Evolutionary conservation across 2,329 filamentous ascomycete genomes (phyloP).

Genomic region (Claviceps monticola): DNA sequence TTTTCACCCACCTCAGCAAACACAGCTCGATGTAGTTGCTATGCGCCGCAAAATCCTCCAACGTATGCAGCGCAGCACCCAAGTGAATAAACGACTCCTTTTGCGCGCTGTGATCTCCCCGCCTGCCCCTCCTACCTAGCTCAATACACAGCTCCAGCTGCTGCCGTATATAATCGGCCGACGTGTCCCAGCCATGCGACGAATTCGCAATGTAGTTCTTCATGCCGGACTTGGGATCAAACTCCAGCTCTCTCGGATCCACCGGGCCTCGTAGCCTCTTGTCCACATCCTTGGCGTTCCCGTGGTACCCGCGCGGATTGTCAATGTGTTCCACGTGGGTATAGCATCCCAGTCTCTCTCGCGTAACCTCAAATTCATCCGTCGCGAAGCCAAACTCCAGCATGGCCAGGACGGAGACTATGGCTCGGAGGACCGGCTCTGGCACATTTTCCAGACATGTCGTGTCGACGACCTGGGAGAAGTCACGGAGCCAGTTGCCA

Average conservation of each 20-base stretch:
- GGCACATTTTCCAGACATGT: slow-evolving; percentile 18
- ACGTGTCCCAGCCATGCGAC: slow-evolving; percentile 66
- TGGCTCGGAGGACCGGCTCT: slow-evolving; percentile 15
- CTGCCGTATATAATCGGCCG: slow-evolving; percentile 62
- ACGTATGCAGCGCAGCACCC: slow-evolving; percentile 56
- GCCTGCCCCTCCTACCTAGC: slow-evolving; percentile 51
- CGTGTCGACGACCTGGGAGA: slow-evolving; percentile 65
- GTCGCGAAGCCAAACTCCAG: slow-evolving; percentile 50
- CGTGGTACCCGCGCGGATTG: slow-evolving; percentile 67
- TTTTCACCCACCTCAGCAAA: slow-evolving; percentile 50
- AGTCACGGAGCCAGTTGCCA: slow-evolving; percentile 46
- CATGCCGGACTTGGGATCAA: slow-evolving; percentile 67
- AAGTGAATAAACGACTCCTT: slow-evolving; percentile 58
- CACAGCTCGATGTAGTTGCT: slow-evolving; percentile 66
- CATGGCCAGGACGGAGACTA: slow-evolving; percentile 17
- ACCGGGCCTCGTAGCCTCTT: slow-evolving; percentile 13
- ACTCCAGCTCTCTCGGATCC: slow-evolving; percentile 46
- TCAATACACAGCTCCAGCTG: slow-evolving; percentile 57
- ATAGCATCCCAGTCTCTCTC: slow-evolving; percentile 63
- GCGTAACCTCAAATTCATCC: slow-evolving; percentile 66
- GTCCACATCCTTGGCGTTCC: slow-evolving; percentile 61
- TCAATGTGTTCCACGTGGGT: slow-evolving; percentile 57
- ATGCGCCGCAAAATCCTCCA: slow-evolving; percentile 53
- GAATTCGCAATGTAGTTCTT: slow-evolving; percentile 90
- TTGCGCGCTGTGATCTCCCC: slow-evolving; percentile 40